phyloP scores from a whole-genome alignment of 83 land plant genomes.

The Picea engelmannii region DNA sequence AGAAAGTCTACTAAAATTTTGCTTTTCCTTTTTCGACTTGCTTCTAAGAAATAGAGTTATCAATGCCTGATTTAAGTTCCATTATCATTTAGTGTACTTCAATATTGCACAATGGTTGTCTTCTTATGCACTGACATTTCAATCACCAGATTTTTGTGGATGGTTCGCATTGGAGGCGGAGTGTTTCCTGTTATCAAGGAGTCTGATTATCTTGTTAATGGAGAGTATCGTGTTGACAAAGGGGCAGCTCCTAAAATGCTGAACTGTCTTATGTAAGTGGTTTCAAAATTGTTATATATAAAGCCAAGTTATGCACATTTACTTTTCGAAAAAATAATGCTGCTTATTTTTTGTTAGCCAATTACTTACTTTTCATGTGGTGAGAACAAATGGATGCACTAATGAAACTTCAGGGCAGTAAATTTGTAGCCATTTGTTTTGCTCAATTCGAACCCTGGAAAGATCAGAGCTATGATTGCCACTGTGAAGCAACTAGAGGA shows the following conservation, averaged over 20 bases:
- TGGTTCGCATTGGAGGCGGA: slow-evolving; percentile 99
- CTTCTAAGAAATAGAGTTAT: not conserved
- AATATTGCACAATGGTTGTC: not conserved
- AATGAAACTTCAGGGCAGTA: not conserved
- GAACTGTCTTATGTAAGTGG: slow-evolving; percentile 92
- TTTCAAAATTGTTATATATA: not conserved
- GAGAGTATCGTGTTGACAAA: slow-evolving; percentile 97
- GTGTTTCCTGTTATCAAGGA: slow-evolving; percentile 98
- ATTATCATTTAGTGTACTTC: too few relatives aligned
- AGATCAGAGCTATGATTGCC: too few relatives aligned
- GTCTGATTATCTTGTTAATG: slow-evolving; percentile 98
- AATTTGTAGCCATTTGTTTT: too few relatives aligned
- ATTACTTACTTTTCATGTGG: not conserved
- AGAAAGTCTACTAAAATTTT: not conserved
- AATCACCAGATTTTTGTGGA: slow-evolving; percentile 86
- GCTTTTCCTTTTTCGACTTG: not conserved
- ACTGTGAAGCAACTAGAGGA: too few relatives aligned
- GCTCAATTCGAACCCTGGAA: too few relatives aligned
- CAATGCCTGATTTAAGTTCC: not conserved
- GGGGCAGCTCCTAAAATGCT: slow-evolving; percentile 99
- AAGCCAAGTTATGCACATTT: not conserved
- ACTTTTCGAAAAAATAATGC: not conserved
- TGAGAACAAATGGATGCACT: not conserved
- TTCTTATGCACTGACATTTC: slow-evolving; percentile 12
- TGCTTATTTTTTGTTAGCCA: not conserved